Base-by-base conservation (phyloP, 1,139 yeast genomes). In the Taphrina wiesneri region DNA sequence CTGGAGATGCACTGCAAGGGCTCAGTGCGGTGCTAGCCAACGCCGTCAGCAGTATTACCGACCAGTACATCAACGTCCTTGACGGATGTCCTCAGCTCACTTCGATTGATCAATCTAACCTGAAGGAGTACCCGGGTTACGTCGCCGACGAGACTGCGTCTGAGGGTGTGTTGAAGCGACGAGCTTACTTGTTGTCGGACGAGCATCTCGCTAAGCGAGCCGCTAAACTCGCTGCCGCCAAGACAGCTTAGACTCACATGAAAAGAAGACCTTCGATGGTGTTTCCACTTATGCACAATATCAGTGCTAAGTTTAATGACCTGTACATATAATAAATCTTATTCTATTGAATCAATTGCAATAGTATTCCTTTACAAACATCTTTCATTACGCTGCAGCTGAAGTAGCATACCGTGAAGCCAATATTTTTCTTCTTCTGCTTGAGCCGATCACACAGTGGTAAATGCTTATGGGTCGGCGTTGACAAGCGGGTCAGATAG, bases 1-100 rank as follows among this genome's bases (percentile, higher is more conserved):
- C 41, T 26, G 51, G 52, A n/a, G 57, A 60, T n/a, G 51, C 56
- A 6, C 26, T 30, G 13, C 52, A 60, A 51, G 41, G 52, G 28
- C n/a, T 51, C 17, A 19, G 28, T n/a, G 41, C 56, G 13, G 21
- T 43, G 7, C 21, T 51, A 6, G 25, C 28, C 13, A 32, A 23
- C 5, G 57, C 64, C 9, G 57, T 51, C 41, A 51, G 39, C 51
- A n/a, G 41, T 15, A 32, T 60, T 36, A 28, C 26, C 28, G 19
- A 17, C 19, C 57, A 60, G 51, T 60, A 60, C 43, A 41, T 60
- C 43, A 25, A n/a, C 7, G 26, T 54, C n/a, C 21, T 32, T 9
- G 23, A 13, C 11, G 32, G 34, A 6, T 54, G 59, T 25, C 59
- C 59, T 13, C 4, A 36, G 23, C 59, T 54, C n/a, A 25, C 59